These are phyloP conservation scores for Globisporangium cystogenes DNA, from an alignment of 352 stramenopile species.

Conservation along the genomic window DNA sequence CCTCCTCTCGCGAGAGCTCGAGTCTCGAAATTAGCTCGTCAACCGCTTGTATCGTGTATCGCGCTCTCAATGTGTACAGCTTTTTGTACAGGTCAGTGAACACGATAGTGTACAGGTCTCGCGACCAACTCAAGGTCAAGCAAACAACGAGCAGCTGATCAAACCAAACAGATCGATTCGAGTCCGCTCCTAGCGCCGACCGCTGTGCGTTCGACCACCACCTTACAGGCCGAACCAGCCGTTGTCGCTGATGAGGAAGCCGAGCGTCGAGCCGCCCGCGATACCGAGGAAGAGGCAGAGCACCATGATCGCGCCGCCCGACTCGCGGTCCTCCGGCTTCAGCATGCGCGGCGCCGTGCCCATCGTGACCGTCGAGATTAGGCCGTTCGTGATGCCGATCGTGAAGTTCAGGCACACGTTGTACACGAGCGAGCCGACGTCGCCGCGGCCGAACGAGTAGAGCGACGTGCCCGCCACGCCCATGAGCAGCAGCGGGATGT, in stretches of 20 bases:
- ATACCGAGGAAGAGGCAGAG: constrained; percentile 57
- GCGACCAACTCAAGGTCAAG: too few relatives aligned
- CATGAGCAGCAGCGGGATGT: constrained; percentile 56
- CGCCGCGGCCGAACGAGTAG: constrained; percentile 38
- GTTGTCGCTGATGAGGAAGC: constrained; percentile 44
- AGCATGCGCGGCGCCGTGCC: constrained; percentile 42
- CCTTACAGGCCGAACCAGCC: constrained; percentile 46
- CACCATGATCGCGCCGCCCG: constrained; percentile 57
- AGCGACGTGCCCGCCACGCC: constrained; percentile 41
- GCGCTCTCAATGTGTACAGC: too few relatives aligned
- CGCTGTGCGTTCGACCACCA: neutral
- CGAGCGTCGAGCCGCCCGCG: constrained; percentile 35
- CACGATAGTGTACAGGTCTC: too few relatives aligned
- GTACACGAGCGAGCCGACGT: constrained; percentile 27
- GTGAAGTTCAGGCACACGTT: constrained; percentile 46
- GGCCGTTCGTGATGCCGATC: constrained; percentile 51
- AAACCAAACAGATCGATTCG: neutral
- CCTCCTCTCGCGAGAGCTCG: too few relatives aligned
- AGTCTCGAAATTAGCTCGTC: too few relatives aligned
- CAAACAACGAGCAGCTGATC: neutral
- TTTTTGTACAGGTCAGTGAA: too few relatives aligned
- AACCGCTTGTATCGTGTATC: too few relatives aligned
- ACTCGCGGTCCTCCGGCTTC: constrained; percentile 51
- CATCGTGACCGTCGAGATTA: constrained; percentile 67
- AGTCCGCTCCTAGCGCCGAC: neutral